A percentile compares a stretch with the other conserved stretches of the same genome.
Evolutionary conservation across 306 rosid genomes (phyloP).

Genomic region (Cicer arietinum): DNA sequence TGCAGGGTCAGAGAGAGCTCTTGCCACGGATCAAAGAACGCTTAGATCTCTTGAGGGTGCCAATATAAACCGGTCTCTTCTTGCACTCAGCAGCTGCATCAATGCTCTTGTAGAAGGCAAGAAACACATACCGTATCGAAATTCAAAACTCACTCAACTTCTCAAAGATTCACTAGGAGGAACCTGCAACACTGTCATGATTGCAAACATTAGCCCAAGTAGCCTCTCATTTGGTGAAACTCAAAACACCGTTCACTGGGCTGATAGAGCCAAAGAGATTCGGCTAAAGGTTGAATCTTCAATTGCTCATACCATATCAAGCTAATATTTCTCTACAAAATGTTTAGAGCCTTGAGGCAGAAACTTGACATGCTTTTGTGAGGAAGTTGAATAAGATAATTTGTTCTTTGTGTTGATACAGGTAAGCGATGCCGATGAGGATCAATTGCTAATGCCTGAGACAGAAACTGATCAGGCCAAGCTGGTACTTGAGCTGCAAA

Average conservation of each 20-base stretch:
- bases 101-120: constrained; percentile 96
- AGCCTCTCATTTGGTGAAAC: constrained; percentile 90
- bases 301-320: constrained; percentile 38
- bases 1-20: constrained; percentile 99
- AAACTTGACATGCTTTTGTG: constrained; percentile 24
- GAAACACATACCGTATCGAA: constrained; percentile 92
- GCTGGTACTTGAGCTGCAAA: constrained; percentile 80
- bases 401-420: constrained; percentile 45
- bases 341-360: background rate
- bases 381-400: constrained; percentile 19
- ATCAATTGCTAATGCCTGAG: constrained; percentile 57
- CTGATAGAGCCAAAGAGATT: constrained; percentile 97
- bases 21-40: constrained; percentile 95
- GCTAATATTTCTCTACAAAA: constrained; percentile 25
- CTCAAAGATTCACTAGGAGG: constrained; percentile 97
- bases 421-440: constrained; percentile 72
- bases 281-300: constrained; percentile 70
- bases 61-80: constrained; percentile 89
- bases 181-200: constrained; percentile 92
- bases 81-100: constrained; percentile 95
- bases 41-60: constrained; percentile 96
- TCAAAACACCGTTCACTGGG: constrained; percentile 97
- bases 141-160: constrained; percentile 95
- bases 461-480: constrained; percentile 80
- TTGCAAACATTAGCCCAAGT: constrained; percentile 95